A percentile compares a stretch with the other conserved stretches of the same genome.
Conservation (phyloP, 805 yeast genomes). For the Torulaspora maleeae region DNA sequence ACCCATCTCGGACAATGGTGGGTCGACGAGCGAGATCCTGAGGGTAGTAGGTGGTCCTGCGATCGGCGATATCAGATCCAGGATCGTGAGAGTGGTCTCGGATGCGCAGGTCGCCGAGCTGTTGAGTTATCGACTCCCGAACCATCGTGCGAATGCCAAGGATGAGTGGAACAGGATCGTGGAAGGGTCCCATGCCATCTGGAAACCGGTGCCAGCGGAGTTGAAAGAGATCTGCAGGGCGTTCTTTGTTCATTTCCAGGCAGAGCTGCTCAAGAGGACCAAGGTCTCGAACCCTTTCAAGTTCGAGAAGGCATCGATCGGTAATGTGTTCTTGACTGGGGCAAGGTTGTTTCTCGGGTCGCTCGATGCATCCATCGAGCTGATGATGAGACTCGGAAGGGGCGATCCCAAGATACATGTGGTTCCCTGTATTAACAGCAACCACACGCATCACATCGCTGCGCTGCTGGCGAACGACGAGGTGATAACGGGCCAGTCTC, state of each 20-base stretch:
- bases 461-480: constrained; percentile 67
- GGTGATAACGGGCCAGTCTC: constrained; percentile 84
- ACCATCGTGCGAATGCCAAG: constrained; percentile 46
- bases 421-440: constrained; percentile 78
- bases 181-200: constrained; percentile 68
- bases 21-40: constrained; percentile 84
- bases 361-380: constrained; percentile 76
- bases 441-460: constrained; percentile 80
- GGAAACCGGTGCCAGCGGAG: constrained; percentile 58
- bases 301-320: constrained; percentile 75
- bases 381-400: constrained; percentile 54
- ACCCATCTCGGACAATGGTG: constrained; percentile 91
- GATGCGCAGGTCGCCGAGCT: constrained; percentile 39
- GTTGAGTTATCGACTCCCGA: constrained; percentile 31
- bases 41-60: constrained; percentile 93
- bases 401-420: constrained; percentile 49
- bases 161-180: constrained; percentile 72
- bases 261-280: constrained; percentile 64
- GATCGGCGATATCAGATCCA: constrained; percentile 83
- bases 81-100: constrained; percentile 71
- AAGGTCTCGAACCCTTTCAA: constrained; percentile 47
- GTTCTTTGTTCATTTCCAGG: constrained; percentile 72
- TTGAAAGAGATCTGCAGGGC: constrained; percentile 69
- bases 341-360: constrained; percentile 79
- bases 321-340: constrained; percentile 80